Base-by-base conservation (phyloP, 495 filamentous ascomycete species). In the Coniosporium apollinis region DNA sequence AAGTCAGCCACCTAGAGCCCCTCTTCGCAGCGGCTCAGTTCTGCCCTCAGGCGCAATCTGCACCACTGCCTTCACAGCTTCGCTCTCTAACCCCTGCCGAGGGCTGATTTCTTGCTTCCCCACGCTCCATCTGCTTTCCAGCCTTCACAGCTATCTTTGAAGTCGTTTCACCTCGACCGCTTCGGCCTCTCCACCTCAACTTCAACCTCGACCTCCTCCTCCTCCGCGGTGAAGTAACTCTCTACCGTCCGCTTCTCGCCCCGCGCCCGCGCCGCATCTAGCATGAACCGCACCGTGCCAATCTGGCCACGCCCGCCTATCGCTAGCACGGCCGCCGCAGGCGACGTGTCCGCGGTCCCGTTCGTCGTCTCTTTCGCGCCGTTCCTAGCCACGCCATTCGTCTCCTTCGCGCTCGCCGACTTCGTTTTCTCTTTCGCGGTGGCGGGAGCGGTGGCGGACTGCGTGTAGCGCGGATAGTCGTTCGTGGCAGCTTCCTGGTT, bases 221-320 rank as follows among this genome's bases (percentile, higher is more conserved):
- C 76, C 47, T 84, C 81, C 20, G 75, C 72, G 39, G 70, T 71
- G 51, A 76, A 80, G 51, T 73, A 80, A 36, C 71, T 61, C 8
- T 67, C 62, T 8, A 89, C 79, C 5, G 65, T 56, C 11, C 64
- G 59, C 45, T 71, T 70, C 59, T 97, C 89, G 14, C 61, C 64
- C 24, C 65, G 66, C 9, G 83, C 87, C 34, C 79, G 67, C 29
- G 70, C 74, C 9, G 78, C 69, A 48, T 94, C 82, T 19, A 96
- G 73, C 62, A 94, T 83, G 50, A 94, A 97, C 9, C 89, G 75
- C 19, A 89, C 68, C 1, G 91, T 92, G 6, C 77, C 79, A 16
- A 83, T 75, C 20, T 70, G 65, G 30, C 70, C 69, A 33, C 66
- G 55, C 33, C 75, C 69, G 14, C 62, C 57, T 15, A 57, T n/a